Conservation (phyloP, 2,329 filamentous ascomycete species). For the Aspergillus sp. region DNA sequence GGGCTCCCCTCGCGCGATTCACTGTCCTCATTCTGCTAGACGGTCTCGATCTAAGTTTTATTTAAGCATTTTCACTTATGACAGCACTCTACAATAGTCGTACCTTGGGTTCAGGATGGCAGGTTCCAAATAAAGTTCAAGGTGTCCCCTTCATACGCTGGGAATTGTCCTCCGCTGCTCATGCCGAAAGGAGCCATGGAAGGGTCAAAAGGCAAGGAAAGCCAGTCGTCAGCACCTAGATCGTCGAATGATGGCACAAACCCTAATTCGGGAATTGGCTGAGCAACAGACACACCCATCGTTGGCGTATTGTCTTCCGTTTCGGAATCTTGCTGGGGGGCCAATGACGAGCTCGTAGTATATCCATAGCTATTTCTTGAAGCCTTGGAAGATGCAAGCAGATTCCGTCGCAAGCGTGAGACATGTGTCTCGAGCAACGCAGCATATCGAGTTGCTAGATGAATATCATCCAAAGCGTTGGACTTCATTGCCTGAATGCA, state of each 20-base stretch:
- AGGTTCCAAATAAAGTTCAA: slow-evolving; percentile 47
- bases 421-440: slow-evolving; percentile 50
- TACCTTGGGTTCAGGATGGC: slow-evolving; percentile 26
- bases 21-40: too few species aligned
- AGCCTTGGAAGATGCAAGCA: slow-evolving; percentile 35
- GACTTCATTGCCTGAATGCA: slow-evolving; percentile 50
- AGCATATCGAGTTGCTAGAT: slow-evolving; percentile 52
- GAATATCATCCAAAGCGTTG: slow-evolving; percentile 53
- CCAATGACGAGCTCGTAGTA: slow-evolving; percentile 30
- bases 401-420: slow-evolving; percentile 39
- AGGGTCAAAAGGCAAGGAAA: slow-evolving; percentile 44
- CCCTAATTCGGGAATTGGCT: slow-evolving; percentile 28
- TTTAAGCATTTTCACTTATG: not conserved
- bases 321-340: slow-evolving; percentile 27
- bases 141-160: slow-evolving; percentile 40
- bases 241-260: slow-evolving; percentile 31
- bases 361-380: slow-evolving; percentile 26
- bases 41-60: not conserved
- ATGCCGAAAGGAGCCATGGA: slow-evolving; percentile 46
- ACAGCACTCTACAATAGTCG: not conserved
- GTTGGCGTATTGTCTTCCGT: slow-evolving; percentile 20
- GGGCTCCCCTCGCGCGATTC: too few species aligned
- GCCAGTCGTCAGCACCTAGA: slow-evolving; percentile 41
- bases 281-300: slow-evolving; percentile 22
- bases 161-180: slow-evolving; percentile 36